phyloP scores from a whole-genome alignment of 371 early-diverging fungal species.

The Nosema granulosis region DNA sequence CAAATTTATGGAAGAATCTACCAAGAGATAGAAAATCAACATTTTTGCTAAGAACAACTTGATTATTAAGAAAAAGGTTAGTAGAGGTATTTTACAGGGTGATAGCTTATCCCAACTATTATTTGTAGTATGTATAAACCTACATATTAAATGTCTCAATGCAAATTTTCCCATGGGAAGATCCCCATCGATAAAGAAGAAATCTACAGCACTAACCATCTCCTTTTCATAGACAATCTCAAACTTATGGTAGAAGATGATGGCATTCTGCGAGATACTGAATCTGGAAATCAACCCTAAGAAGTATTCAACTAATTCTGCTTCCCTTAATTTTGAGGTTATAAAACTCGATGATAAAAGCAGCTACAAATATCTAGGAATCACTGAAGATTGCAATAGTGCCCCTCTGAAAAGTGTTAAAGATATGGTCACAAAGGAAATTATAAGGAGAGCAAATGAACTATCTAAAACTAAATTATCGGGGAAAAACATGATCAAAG shows the following conservation, averaged over 20 bases:
- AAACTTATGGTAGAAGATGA: not conserved
- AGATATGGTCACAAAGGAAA: not conserved
- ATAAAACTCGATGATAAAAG: not conserved
- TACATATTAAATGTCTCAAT: not conserved
- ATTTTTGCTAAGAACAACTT: not conserved
- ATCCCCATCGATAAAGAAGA: not conserved
- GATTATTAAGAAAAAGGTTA: not conserved
- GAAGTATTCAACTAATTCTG: not conserved
- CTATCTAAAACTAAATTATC: constrained; percentile 1
- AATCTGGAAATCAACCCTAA: not conserved
- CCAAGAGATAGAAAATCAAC: not conserved
- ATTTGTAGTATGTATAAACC: not conserved
- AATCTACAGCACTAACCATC: not conserved
- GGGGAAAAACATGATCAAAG: not conserved
- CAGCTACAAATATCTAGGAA: not conserved
- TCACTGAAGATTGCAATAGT: not conserved
- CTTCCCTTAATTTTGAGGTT: not conserved
- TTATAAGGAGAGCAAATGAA: not conserved
- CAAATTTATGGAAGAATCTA: not conserved
- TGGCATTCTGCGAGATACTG: not conserved
- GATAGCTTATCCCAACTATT: not conserved
- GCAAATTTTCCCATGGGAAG: not conserved
- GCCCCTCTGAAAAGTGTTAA: not conserved
- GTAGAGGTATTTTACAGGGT: not conserved
- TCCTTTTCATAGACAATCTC: not conserved